Base-by-base conservation (phyloP, 202 grass and related monocot species). In the Hordeum pubiflorum region DNA sequence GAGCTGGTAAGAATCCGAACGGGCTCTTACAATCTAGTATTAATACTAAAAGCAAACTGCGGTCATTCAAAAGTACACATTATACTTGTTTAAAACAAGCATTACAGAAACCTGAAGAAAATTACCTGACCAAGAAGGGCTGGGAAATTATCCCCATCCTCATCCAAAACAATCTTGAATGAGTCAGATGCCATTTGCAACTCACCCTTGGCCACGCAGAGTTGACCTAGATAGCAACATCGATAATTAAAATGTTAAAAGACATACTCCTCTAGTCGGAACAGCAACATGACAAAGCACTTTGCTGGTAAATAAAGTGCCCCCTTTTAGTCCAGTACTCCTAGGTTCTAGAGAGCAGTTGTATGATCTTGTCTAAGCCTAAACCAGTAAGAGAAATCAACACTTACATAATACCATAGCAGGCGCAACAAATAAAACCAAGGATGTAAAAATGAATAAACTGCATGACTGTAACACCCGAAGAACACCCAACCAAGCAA, bases 61-160 rank as follows among this genome's bases (percentile, higher is more conserved):
- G 36, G 20, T 5, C 48, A 79, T 57, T 18, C 57, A 56, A 46
- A 79, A 65, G 55, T 72, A 43, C 22, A 26, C 21, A 32, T 75
- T 55, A 77, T 9, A 77, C 9, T 72, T 72, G 64, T 50, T 43
- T 69, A 8, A 52, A 7, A 39, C 27, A 58, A 81, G 31, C 54
- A 86, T 52, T 69, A 70, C 32, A 78, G 64, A 5, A 33, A 58
- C 80, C 80, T 89, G 58, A 41, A 76, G 38, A 69, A 52, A 83
- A 74, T 69, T 79, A 97, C 94, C 94, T 97, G 94, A 76, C 94
- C 94, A 84, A 97, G 94, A 83, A 97, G 90, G 78, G 86, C 92
- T 76, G 92, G 84, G 81, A 97, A 93, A 80, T 92, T 92, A 72
- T 82, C 90, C 63, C 79, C 88, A 76, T 91, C 90, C 68, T 92